Evolutionary conservation across 179 eudicot species (phyloP).

Genomic region (Sideroxylon spinosum): DNA sequence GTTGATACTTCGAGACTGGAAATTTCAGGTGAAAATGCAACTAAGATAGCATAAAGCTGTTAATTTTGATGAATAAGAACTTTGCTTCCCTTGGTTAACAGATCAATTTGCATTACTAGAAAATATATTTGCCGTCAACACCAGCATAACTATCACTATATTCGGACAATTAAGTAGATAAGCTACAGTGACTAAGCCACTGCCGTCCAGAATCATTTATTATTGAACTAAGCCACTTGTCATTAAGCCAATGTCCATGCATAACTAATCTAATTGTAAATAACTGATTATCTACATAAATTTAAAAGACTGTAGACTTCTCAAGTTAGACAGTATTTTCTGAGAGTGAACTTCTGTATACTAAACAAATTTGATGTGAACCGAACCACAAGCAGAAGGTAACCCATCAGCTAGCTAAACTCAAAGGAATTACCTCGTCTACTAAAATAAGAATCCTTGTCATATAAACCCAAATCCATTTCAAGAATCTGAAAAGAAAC

Average conservation of each 20-base stretch:
- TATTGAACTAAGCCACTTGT: neutral
- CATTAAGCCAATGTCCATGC: neutral
- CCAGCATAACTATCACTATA: too few relatives aligned
- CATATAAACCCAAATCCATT: slow-evolving; percentile 43
- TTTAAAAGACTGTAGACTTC: neutral
- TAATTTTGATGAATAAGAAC: neutral
- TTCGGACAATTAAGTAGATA: neutral
- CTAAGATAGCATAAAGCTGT: neutral
- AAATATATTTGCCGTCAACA: neutral
- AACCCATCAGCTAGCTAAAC: slow-evolving; percentile 1
- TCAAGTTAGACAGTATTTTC: neutral
- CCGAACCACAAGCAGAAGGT: neutral
- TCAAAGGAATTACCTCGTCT: slow-evolving; percentile 31
- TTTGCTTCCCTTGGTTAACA: neutral
- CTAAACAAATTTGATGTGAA: slow-evolving; percentile 12
- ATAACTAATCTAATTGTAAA: neutral
- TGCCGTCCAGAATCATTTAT: neutral
- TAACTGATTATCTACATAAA: neutral
- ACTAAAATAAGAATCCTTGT: slow-evolving; percentile 26
- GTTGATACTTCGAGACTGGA: slow-evolving; percentile 59
- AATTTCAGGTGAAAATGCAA: slow-evolving; percentile 9
- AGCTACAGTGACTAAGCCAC: neutral
- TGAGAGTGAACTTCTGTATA: neutral
- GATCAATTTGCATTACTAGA: neutral
- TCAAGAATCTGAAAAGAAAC: slow-evolving; percentile 44